Base-by-base conservation (phyloP, 1,284 basidiomycete genomes). In the Phlebopus sp. region DNA sequence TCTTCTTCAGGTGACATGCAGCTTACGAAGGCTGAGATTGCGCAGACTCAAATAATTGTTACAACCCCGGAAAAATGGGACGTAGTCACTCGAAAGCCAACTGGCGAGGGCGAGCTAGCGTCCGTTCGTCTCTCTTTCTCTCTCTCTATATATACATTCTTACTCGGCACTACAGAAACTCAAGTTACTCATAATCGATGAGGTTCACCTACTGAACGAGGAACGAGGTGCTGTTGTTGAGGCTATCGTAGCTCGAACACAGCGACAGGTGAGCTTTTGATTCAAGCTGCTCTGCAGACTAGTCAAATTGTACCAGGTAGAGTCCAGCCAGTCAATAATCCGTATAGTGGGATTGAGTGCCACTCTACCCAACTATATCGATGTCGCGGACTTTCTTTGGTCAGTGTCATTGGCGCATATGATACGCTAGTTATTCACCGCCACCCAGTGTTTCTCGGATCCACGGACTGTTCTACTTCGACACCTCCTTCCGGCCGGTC, bases 51-150 rank as follows among this genome's bases (percentile, higher is more conserved):
- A 64, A 90, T 99, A 49, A 98, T 99, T 53, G 94, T 99, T 10
- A 99, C 97, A 0, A 99, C 97, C 1, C 97, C 97, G 0, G 97
- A 99, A 66, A 99, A 99, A 69, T 99, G 97, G 97, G 97, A 99
- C 59, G 97, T 99, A 0, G 97, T 99, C 1, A 99, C 97, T 6
- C 78, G 97, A 51, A 99, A 97, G 66, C 94, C 96, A 0, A 93
- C 91, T 0, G 95, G 96, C 6, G 95, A 98, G 68, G 95, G 95
- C 11, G 95, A 98, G 65, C 75, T 99, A 19, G 92, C 92, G 15
- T 86, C 91, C 44, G 93, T 94, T 52, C 47, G 84, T 64, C 14
- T 27, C 13, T n/a, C n/a, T n/a, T n/a, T n/a, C n/a, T n/a, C 15
- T 34, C 15, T 25, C 37, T 21, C 14, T n/a, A 25, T 21, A 19